Evolutionary conservation across 257 asterid species (phyloP), one percentile per base, ranked within the genome.

Genomic region (Apocynum venetum): DNA sequence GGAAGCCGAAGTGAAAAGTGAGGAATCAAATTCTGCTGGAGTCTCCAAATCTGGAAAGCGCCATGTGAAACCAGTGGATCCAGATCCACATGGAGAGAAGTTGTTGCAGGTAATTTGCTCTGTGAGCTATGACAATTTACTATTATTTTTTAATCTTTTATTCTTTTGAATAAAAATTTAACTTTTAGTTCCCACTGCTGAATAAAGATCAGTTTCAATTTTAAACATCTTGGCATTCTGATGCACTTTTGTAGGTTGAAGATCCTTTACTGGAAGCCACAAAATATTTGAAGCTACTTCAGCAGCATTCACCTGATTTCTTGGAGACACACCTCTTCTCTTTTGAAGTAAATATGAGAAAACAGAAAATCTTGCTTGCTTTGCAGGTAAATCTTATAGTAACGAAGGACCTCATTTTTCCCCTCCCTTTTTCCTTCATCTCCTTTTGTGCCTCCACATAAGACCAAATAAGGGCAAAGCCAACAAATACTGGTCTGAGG

Each of bases 41-140:
- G 89, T 84, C 80, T 85, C 88, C 71, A 96, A 80, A 87, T 89
- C 97, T 76, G 98, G 96, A 72, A 96, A 93, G 81, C 96, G 96
- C 83, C 91, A 82, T 61, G 84, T 80, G 79, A 96, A 93, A 79
- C 97, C 97, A 36, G 94, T 93, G 63, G 99, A 93, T 87, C 85
- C 85, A 75, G 99, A 96, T 86, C 99, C 99, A 71, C 83, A 89
- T 71, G 99, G 99, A 76, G 97, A 91, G 80, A 93, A 93, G 82
- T 82, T 96, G 80, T 75, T 90, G 82, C 96, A 88, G 98, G 99
- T 93, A 69, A 48, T 52, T 44, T 1, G 43, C 47, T 47, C 59
- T 9, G 59, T 59, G 25, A 74, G 56, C 80, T 63, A 13, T 76
- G 63, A 57, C 61, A 20, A 55, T 73, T 75, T 52, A 56, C 61